These are phyloP conservation scores for Guyanaporus albipodus DNA, from an alignment of 768 basidiomycete species.

Conservation along the genomic window DNA sequence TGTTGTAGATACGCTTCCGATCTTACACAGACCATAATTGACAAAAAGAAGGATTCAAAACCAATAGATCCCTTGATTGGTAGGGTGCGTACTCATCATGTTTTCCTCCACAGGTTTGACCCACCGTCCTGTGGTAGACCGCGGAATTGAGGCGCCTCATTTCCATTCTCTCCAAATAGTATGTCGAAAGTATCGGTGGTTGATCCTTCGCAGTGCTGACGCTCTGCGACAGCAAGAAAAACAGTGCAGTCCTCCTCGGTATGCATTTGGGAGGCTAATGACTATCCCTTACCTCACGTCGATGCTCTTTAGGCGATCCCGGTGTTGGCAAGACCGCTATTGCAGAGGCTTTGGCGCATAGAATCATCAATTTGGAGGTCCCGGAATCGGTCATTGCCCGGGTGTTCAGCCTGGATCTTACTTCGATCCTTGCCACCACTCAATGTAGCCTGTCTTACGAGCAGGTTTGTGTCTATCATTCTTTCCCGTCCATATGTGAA, in stretches of 20 bases:
- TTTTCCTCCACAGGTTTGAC: background rate
- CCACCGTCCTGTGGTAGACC: background rate
- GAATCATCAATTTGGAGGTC: background rate
- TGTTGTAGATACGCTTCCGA: background rate
- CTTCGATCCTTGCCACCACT: background rate
- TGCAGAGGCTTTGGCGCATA: background rate
- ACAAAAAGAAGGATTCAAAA: background rate
- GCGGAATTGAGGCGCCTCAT: background rate
- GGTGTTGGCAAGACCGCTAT: background rate
- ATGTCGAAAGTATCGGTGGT: background rate
- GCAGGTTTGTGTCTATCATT: background rate
- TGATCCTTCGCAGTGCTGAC: background rate
- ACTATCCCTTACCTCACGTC: background rate
- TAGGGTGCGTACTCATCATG: background rate
- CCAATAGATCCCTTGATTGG: background rate
- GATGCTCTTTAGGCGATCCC: background rate
- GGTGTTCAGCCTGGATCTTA: background rate
- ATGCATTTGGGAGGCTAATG: background rate
- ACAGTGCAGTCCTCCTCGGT: background rate
- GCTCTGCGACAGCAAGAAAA: background rate
- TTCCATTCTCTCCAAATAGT: background rate
- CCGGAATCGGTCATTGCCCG: background rate
- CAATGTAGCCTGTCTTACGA: background rate
- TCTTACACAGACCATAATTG: background rate
- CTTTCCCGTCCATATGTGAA: background rate